These are phyloP conservation scores for Leptographium galeiforme DNA, from an alignment of 2,329 filamentous ascomycete species.

Conservation along the genomic window DNA sequence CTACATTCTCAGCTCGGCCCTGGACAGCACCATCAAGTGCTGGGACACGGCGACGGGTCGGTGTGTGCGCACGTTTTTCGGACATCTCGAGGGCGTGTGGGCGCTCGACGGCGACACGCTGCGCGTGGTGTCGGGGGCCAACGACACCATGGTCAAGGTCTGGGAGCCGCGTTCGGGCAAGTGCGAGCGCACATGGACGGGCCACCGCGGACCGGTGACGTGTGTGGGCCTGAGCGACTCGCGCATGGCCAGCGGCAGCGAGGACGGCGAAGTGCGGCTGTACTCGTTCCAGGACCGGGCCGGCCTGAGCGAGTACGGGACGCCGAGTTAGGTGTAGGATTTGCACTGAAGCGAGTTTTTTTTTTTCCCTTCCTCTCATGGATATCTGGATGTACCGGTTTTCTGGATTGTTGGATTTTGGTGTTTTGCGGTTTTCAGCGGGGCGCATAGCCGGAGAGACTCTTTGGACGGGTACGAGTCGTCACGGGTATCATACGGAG, in stretches of 20 bases:
- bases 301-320: constrained; percentile 32
- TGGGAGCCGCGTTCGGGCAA: constrained; percentile 90
- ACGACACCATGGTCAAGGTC: constrained; percentile 87
- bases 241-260: constrained; percentile 79
- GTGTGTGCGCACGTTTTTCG: constrained; percentile 87
- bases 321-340: constrained; percentile 25
- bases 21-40: constrained; percentile 82
- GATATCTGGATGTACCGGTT: background rate
- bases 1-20: constrained; percentile 85
- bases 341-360: background rate
- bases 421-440: too few species aligned
- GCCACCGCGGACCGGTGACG: constrained; percentile 81
- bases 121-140: constrained; percentile 75
- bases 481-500: too few species aligned
- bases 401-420: too few species aligned
- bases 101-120: constrained; percentile 36
- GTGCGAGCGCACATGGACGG: constrained; percentile 84
- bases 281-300: constrained; percentile 55
- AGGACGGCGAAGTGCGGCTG: constrained; percentile 82
- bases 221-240: constrained; percentile 86
- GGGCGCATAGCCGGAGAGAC: too few species aligned
- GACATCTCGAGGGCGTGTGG: constrained; percentile 94
- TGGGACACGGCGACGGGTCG: constrained; percentile 79
- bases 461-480: too few species aligned
- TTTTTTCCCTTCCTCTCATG: background rate